phyloP scores from a whole-genome alignment of 805 yeast species.

The Metschnikowia drakensbergensis region DNA sequence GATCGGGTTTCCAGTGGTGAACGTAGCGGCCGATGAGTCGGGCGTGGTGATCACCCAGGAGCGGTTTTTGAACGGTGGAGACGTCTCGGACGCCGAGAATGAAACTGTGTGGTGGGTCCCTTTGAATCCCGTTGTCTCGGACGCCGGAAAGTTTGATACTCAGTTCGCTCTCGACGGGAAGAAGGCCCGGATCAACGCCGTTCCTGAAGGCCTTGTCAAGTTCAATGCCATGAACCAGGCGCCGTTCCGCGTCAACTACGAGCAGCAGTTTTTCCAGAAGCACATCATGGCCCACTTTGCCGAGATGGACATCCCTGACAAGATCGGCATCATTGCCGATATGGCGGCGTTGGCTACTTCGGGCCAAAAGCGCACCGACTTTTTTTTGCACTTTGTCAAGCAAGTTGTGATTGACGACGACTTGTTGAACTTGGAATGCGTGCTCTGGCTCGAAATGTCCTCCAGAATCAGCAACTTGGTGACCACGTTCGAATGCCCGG shows the following conservation, averaged over 20 bases:
- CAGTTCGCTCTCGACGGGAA: conserved; percentile 20
- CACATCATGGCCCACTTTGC: conserved; percentile 39
- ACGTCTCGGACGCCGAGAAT: conserved; percentile 55
- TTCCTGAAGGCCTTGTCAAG: conserved; percentile 33
- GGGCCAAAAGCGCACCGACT: conserved; percentile 39
- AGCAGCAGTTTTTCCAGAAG: conserved; percentile 36
- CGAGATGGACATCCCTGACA: conserved; percentile 43
- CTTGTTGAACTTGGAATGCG: conserved; percentile 34
- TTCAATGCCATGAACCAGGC: conserved; percentile 50
- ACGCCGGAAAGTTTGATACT: neutral
- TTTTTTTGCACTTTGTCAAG: conserved; percentile 42
- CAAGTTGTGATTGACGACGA: conserved; percentile 23
- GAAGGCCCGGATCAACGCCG: neutral
- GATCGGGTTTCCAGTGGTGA: conserved; percentile 69
- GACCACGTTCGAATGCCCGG: conserved; percentile 31
- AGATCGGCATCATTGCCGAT: conserved; percentile 55
- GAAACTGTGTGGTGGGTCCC: conserved; percentile 59
- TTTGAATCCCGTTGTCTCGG: conserved; percentile 23
- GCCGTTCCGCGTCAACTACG: conserved; percentile 53
- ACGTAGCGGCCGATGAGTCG: conserved; percentile 38
- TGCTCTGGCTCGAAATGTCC: conserved; percentile 55
- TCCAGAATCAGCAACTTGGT: conserved; percentile 35
- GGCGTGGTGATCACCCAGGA: conserved; percentile 47
- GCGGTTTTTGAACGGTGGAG: conserved; percentile 63
- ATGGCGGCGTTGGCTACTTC: conserved; percentile 46